Percentiles rank a stretch among this genome's conserved stretches.
phyloP scores from a whole-genome alignment of 208 protist species.

The Crithidia acanthocephali region DNA sequence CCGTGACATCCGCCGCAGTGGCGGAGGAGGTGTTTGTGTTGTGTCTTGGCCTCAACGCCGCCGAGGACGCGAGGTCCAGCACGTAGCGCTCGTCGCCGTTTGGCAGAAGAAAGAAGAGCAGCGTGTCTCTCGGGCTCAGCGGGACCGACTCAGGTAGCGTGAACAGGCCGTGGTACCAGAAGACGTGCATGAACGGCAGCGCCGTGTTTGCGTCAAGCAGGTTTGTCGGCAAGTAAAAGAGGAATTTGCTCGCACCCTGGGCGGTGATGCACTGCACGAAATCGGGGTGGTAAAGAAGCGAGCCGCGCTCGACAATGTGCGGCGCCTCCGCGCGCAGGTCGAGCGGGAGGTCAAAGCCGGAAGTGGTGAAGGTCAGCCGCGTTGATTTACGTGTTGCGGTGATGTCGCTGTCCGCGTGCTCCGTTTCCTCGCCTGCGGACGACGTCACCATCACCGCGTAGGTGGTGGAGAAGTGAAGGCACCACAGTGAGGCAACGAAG shows the following conservation, averaged over 20 bases:
- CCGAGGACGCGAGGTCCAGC: slow-evolving; percentile 30
- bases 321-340: slow-evolving; percentile 1
- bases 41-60: neutral
- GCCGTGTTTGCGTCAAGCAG: slow-evolving; percentile 17
- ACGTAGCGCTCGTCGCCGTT: slow-evolving; percentile 46
- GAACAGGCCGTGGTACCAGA: slow-evolving; percentile 79
- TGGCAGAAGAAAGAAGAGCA: slow-evolving; percentile 49
- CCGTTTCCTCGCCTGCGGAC: neutral
- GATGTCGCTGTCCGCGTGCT: too few species aligned
- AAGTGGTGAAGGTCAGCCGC: slow-evolving; percentile 3
- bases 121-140: slow-evolving; percentile 3
- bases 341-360: neutral
- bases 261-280: slow-evolving; percentile 50
- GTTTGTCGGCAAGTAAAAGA: slow-evolving; percentile 37
- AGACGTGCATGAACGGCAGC: slow-evolving; percentile 16
- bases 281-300: slow-evolving; percentile 44
- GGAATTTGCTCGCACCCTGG: slow-evolving; percentile 30
- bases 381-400: neutral
- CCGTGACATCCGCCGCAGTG: neutral
- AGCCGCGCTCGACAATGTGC: slow-evolving; percentile 20
- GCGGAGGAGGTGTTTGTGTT: neutral
- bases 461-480: slow-evolving; percentile 20
- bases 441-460: slow-evolving; percentile 31
- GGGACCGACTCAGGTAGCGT: slow-evolving; percentile 34
- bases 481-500: slow-evolving; percentile 38